phyloP scores from a whole-genome alignment of 2,329 filamentous ascomycete genomes.

The Colletotrichum truncatum region DNA sequence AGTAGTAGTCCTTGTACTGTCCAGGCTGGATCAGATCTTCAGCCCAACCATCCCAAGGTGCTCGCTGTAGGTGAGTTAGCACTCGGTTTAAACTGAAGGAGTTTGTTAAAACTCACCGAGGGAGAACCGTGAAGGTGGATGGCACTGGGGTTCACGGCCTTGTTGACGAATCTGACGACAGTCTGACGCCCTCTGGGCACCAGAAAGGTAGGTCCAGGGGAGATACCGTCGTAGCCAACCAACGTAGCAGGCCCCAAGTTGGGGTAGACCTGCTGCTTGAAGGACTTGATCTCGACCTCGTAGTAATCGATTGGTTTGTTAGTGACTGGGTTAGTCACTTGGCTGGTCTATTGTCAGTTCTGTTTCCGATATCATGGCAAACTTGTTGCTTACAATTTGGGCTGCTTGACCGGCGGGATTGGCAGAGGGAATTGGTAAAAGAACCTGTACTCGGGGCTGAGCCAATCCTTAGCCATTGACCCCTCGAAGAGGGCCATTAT shows the following conservation, averaged over 20 bases:
- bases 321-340: conserved; percentile 36
- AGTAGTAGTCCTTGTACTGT: conserved; percentile 71
- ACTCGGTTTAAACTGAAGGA: conserved; percentile 36
- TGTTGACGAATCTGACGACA: conserved; percentile 64
- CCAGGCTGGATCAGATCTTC: conserved; percentile 59
- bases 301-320: conserved; percentile 43
- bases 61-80: conserved; percentile 24
- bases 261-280: conserved; percentile 45
- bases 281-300: conserved; percentile 31
- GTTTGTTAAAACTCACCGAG: conserved; percentile 43
- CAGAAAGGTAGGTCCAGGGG: conserved; percentile 62
- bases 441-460: conserved; percentile 45
- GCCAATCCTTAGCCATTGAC: conserved; percentile 30
- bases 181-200: conserved; percentile 60
- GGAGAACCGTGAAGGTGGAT: conserved; percentile 66
- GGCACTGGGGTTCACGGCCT: conserved; percentile 50
- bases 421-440: conserved; percentile 52
- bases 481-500: conserved; percentile 13
- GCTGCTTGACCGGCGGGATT: conserved; percentile 52
- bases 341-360: not conserved
- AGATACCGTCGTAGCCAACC: conserved; percentile 63
- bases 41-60: conserved; percentile 56
- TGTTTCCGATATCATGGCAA: not conserved
- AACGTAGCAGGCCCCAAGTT: conserved; percentile 40
- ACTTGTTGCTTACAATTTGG: conserved; percentile 44